Evolutionary conservation across 495 filamentous ascomycete genomes (phyloP), one percentile per base, ranked within the genome.

Genomic region (Parathielavia hyrcaniae): DNA sequence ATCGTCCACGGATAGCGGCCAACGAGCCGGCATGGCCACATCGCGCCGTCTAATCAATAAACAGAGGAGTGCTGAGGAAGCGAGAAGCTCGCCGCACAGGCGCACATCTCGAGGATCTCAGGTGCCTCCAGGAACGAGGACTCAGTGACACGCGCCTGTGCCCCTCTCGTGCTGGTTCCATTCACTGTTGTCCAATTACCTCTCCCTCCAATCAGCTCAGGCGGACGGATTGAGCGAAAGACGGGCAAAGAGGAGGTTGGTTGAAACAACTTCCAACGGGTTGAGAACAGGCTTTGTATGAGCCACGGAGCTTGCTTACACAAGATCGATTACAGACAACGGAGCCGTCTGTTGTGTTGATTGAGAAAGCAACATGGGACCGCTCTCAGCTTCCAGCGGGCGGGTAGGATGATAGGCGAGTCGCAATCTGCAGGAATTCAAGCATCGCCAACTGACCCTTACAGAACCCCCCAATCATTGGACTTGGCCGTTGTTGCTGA

Each of bases 401-500:
- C 4, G 50, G 36, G 36, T 53, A 4, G 38, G 34, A 30, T 10
- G 38, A 19, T 41, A 36, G n/a, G n/a, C n/a, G n/a, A 52, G 36
- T 20, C 50, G 50, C 50, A 40, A 38, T 30, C 50, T 41, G 50
- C 50, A 53, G 38, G 50, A 53, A 40, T n/a, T n/a, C 35, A 6
- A 30, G 6, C 19, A 23, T 51, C 19, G 23, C 34, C 35, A 51
- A 30, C 19, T 20, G n/a, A n/a, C 9, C 16, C 4, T 30, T 30
- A 30, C 26, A 30, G 26, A 30, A 6, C 26, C 3, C n/a, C 26
- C 26, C 2, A 30, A 2, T 30, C 6, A 30, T 30, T 30, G 26
- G 26, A 2, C 26, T 30, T 2, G 6, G 26, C 26, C 6, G 26
- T 30, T 30, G 26, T 30, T 30, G 26, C 3, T 6, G 3, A 30